These are phyloP conservation scores for Blastobotrys persicus DNA, from an alignment of 1,139 yeast species.

Conservation along the genomic window DNA sequence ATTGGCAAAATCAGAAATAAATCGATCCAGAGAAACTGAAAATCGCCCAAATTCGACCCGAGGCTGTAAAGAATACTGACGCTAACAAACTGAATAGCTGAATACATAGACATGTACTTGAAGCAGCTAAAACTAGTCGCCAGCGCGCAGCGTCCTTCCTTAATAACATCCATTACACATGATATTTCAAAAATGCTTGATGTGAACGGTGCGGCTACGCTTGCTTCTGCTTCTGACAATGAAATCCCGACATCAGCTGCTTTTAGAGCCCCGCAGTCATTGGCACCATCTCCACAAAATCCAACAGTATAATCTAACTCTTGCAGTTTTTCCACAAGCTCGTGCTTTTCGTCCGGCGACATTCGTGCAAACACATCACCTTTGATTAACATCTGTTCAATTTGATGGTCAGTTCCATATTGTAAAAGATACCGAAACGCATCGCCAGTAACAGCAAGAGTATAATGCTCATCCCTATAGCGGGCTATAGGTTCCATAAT, in stretches of 20 bases:
- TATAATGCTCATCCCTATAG: constrained; percentile 44
- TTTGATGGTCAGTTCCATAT: constrained; percentile 35
- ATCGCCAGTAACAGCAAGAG: constrained; percentile 89
- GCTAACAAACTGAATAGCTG: constrained; percentile 91
- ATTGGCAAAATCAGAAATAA: constrained; percentile 84
- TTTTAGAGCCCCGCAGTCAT: constrained; percentile 96
- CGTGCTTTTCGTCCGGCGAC: constrained; percentile 99
- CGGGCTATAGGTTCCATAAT: constrained; percentile 52
- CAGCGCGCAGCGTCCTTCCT: constrained; percentile 91
- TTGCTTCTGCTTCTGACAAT: constrained; percentile 94
- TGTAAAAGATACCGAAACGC: constrained; percentile 73
- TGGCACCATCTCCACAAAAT: constrained; percentile 89
- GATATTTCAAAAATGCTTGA: constrained; percentile 85
- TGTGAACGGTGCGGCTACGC: constrained; percentile 98
- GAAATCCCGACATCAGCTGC: constrained; percentile 98
- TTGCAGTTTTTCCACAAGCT: constrained; percentile 84
- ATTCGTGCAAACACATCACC: constrained; percentile 87
- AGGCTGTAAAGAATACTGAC: constrained; percentile 80
- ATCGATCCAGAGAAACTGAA: constrained; percentile 93
- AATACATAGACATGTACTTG: constrained; percentile 95
- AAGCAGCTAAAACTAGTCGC: constrained; percentile 96
- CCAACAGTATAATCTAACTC: constrained; percentile 87
- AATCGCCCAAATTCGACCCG: constrained; percentile 95
- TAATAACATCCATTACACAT: constrained; percentile 85
- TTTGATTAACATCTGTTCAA: constrained; percentile 63